These are phyloP conservation scores for Pisolithus thermaeus DNA, from an alignment of 1,284 basidiomycete genomes.

Conservation along the genomic window DNA sequence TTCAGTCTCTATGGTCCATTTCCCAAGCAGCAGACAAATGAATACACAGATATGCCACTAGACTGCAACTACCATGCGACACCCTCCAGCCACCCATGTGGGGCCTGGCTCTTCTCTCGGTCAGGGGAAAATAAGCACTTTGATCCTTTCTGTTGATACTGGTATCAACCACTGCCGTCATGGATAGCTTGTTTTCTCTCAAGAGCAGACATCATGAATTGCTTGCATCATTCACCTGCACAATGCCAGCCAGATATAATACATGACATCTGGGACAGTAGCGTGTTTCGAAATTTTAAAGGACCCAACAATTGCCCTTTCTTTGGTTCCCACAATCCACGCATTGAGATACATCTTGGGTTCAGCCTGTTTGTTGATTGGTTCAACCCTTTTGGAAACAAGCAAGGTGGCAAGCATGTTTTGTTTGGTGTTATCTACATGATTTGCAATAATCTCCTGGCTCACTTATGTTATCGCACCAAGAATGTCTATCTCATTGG, in stretches of 20 bases:
- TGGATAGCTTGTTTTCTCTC: not conserved
- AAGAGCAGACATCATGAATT: not conserved
- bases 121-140: too few species aligned
- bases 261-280: slow-evolving; percentile 28
- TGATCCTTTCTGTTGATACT: not conserved
- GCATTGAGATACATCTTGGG: slow-evolving; percentile 6
- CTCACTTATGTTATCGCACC: slow-evolving; percentile 16
- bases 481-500: slow-evolving; percentile 26
- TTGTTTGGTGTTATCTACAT: slow-evolving; percentile 32
- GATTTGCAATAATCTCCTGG: slow-evolving; percentile 26
- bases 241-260: not conserved
- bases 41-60: not conserved
- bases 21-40: not conserved
- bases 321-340: slow-evolving; percentile 3
- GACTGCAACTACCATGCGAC: not conserved
- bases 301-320: slow-evolving; percentile 18
- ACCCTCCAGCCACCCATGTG: not conserved
- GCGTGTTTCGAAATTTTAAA: slow-evolving; percentile 18
- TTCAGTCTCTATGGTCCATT: not conserved
- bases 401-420: slow-evolving; percentile 22
- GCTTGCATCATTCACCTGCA: too few species aligned
- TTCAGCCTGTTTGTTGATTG: slow-evolving; percentile 30
- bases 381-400: slow-evolving; percentile 34
- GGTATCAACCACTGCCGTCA: not conserved
- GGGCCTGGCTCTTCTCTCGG: not conserved